Evolutionary conservation across 1,284 basidiomycete genomes (phyloP).

Genomic region (Phlebopus sp.): DNA sequence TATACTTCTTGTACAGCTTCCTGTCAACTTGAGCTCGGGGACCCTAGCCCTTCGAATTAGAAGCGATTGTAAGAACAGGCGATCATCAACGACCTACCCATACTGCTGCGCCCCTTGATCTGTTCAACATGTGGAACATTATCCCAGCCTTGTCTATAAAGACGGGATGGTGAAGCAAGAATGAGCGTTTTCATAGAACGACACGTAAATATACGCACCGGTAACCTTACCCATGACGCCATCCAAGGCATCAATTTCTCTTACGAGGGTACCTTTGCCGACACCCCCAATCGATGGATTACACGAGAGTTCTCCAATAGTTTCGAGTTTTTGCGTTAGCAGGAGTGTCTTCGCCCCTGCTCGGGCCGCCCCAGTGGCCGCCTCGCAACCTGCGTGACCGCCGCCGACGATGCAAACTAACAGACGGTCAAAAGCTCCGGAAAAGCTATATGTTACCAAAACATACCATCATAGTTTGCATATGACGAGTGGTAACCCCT

Average conservation of each 20-base stretch:
- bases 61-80: no score
- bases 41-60: constrained; percentile 48
- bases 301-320: constrained; percentile 86
- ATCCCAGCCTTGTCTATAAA: constrained; percentile 78
- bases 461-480: constrained; percentile 24
- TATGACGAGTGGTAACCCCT: constrained; percentile 5
- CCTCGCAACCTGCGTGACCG: constrained; percentile 90
- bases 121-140: constrained; percentile 83
- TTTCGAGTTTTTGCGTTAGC: constrained; percentile 77
- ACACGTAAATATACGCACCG: constrained; percentile 42
- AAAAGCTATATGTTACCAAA: neutral
- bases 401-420: constrained; percentile 87
- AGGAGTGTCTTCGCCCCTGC: constrained; percentile 79
- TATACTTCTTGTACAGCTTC: constrained; percentile 75
- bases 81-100: constrained; percentile 55
- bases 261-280: constrained; percentile 85
- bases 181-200: neutral
- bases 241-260: constrained; percentile 86
- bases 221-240: constrained; percentile 76
- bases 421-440: neutral
- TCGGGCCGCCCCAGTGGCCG: constrained; percentile 81
- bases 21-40: constrained; percentile 87
- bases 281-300: constrained; percentile 89
- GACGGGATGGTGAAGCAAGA: neutral
- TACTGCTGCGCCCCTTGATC: constrained; percentile 84